phyloP scores from a whole-genome alignment of 225 moss, liverwort and hornwort species.

The Straminergon stramineum region DNA sequence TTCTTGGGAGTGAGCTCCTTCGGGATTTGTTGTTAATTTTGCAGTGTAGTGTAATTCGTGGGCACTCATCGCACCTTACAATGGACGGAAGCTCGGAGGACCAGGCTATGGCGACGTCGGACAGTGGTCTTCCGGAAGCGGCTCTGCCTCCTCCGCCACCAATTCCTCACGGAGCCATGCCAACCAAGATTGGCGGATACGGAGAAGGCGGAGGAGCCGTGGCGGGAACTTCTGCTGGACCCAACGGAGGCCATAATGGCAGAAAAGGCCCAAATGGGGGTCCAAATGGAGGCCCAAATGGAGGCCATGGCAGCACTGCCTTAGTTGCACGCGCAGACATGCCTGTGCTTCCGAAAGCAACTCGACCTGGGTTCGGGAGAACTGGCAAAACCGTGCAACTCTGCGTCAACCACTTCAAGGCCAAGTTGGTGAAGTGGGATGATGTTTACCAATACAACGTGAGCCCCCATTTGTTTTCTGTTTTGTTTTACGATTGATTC shows the following conservation, averaged over 20 bases:
- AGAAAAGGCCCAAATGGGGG: neutral
- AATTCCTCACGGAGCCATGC: conserved; percentile 5
- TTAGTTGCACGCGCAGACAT: conserved; percentile 3
- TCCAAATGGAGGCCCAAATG: neutral
- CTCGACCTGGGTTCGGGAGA: conserved; percentile 14
- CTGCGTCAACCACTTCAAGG: conserved; percentile 59
- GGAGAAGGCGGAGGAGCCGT: neutral
- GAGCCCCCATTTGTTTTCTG: neutral
- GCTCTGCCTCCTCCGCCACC: conserved; percentile 26
- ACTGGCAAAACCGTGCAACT: neutral
- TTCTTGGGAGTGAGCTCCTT: neutral
- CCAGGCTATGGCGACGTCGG: neutral
- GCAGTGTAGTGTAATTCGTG: neutral
- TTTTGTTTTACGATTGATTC: neutral
- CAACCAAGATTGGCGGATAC: neutral
- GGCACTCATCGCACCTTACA: neutral
- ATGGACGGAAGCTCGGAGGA: conserved; percentile 14
- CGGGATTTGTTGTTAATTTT: neutral
- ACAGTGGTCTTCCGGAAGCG: neutral
- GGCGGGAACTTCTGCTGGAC: neutral
- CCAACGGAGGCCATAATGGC: neutral
- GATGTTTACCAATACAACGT: conserved; percentile 86
- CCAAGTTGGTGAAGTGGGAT: conserved; percentile 38
- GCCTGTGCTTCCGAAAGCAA: conserved; percentile 5
- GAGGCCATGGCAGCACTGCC: neutral